Evolutionary conservation across 1,139 yeast species (phyloP).

Genomic region (Candida sojae): DNA sequence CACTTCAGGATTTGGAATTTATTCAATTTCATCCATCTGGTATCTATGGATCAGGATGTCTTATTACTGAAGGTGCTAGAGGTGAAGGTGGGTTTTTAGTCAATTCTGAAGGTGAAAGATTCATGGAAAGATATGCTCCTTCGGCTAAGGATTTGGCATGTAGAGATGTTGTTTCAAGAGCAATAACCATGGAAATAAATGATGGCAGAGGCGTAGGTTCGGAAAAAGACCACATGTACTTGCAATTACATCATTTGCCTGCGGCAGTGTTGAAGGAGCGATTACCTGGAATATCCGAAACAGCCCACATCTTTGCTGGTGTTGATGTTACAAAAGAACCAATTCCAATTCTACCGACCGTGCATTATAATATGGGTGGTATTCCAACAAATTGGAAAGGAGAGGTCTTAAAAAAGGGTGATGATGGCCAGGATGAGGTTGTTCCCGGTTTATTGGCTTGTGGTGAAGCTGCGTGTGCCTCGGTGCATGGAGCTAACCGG

Average conservation of each 20-base stretch:
- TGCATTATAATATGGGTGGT: conserved; percentile 99
- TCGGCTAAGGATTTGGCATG: conserved; percentile 97
- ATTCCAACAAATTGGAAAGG: conserved; percentile 97
- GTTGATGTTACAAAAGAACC: conserved; percentile 99
- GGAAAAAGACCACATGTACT: conserved; percentile 87
- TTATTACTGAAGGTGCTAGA: conserved; percentile 98
- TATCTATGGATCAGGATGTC: conserved; percentile 97
- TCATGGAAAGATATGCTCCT: conserved; percentile 99
- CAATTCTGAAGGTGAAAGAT: conserved; percentile 97
- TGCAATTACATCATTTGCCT: conserved; percentile 93
- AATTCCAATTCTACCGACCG: conserved; percentile 96
- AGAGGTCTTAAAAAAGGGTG: conserved; percentile 83
- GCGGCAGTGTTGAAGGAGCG: conserved; percentile 90
- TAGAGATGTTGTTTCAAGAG: conserved; percentile 97
- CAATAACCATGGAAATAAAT: conserved; percentile 96
- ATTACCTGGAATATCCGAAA: conserved; percentile 98
- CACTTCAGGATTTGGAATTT: conserved; percentile 94
- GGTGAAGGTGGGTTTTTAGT: conserved; percentile 99
- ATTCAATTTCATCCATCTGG: conserved; percentile 99
- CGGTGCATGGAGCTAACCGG: conserved; percentile 99
- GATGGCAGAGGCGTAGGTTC: conserved; percentile 99
- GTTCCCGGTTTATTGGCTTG: conserved; percentile 96
- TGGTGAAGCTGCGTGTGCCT: conserved; percentile 99
- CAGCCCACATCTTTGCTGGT: conserved; percentile 98
- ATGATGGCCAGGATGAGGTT: conserved; percentile 83